A percentile compares a stretch with the other conserved stretches of the same genome.
Evolutionary conservation across 2,329 filamentous ascomycete genomes (phyloP).

Genomic region (Microcyclosporella mali): DNA sequence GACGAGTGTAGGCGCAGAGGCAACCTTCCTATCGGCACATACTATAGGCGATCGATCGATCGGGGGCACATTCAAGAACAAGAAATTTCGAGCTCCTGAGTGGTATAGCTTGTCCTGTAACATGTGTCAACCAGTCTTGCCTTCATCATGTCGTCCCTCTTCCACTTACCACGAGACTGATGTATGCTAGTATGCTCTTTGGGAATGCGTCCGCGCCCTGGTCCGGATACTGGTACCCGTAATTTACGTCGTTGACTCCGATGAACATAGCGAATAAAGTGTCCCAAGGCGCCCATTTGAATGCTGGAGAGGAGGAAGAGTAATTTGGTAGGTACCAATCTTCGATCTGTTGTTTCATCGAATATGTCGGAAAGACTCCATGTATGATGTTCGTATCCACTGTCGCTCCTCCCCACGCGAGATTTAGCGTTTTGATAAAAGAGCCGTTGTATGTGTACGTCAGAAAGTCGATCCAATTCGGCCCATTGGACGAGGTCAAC

Average conservation of each 20-base stretch:
- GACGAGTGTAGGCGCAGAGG: not conserved
- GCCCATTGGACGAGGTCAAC: conserved; percentile 34
- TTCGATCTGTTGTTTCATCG: conserved; percentile 47
- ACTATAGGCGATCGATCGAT: conserved; percentile 37
- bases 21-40: not conserved
- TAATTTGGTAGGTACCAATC: conserved; percentile 40
- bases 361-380: conserved; percentile 45
- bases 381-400: conserved; percentile 43
- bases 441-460: conserved; percentile 42
- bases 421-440: conserved; percentile 46
- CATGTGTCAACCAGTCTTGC: too few species aligned
- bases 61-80: conserved; percentile 45
- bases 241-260: conserved; percentile 53
- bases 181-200: conserved; percentile 35
- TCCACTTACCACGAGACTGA: conserved; percentile 24
- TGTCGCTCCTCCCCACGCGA: conserved; percentile 45
- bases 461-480: conserved; percentile 52
- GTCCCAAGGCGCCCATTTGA: conserved; percentile 40
- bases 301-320: not conserved
- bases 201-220: conserved; percentile 26
- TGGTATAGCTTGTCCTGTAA: conserved; percentile 36
- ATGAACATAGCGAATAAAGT: conserved; percentile 38
- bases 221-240: conserved; percentile 41
- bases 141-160: not conserved
- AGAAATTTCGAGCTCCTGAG: conserved; percentile 44